Evolutionary conservation across 352 stramenopile species (phyloP).

Genomic region (Phytopythium delawarense): DNA sequence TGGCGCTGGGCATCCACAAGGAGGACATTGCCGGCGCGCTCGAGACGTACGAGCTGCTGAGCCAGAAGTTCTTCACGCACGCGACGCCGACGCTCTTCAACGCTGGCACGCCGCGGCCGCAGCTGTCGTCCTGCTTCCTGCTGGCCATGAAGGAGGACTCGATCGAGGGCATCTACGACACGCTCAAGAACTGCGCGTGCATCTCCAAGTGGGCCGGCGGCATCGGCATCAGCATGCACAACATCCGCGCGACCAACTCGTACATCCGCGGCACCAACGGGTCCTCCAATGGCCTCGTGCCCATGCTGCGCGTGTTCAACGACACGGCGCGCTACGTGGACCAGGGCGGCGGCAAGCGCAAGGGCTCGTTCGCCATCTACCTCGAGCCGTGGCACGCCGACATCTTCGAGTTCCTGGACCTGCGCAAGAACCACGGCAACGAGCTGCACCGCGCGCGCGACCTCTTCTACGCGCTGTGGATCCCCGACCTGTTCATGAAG

Average conservation of each 20-base stretch:
- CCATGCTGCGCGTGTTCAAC: slow-evolving; percentile 99
- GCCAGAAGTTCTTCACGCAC: slow-evolving; percentile 96
- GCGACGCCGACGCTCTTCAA: slow-evolving; percentile 99
- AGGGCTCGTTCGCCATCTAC: slow-evolving; percentile 99
- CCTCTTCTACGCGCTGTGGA: slow-evolving; percentile 99
- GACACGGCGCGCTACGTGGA: slow-evolving; percentile 99
- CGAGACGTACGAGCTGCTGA: slow-evolving; percentile 99
- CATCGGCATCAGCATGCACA: slow-evolving; percentile 98
- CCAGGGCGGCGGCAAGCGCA: slow-evolving; percentile 97
- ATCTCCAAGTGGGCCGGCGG: slow-evolving; percentile 99
- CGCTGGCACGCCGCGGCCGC: slow-evolving; percentile 95
- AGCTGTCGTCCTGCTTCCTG: slow-evolving; percentile 98
- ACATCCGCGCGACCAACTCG: slow-evolving; percentile 95
- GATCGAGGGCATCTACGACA: slow-evolving; percentile 99
- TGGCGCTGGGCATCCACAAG: slow-evolving; percentile 98
- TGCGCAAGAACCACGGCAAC: slow-evolving; percentile 99
- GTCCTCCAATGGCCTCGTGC: slow-evolving; percentile 98
- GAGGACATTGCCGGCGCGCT: slow-evolving; percentile 91
- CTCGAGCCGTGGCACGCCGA: slow-evolving; percentile 99
- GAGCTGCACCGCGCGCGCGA: slow-evolving; percentile 96
- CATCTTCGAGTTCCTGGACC: slow-evolving; percentile 97
- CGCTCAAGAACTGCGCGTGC: slow-evolving; percentile 97
- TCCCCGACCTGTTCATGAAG: slow-evolving; percentile 99
- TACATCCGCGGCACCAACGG: slow-evolving; percentile 99
- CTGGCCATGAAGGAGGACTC: slow-evolving; percentile 98